phyloP scores from a whole-genome alignment of 768 basidiomycete species.

The Xerocomellus dryophilus region DNA sequence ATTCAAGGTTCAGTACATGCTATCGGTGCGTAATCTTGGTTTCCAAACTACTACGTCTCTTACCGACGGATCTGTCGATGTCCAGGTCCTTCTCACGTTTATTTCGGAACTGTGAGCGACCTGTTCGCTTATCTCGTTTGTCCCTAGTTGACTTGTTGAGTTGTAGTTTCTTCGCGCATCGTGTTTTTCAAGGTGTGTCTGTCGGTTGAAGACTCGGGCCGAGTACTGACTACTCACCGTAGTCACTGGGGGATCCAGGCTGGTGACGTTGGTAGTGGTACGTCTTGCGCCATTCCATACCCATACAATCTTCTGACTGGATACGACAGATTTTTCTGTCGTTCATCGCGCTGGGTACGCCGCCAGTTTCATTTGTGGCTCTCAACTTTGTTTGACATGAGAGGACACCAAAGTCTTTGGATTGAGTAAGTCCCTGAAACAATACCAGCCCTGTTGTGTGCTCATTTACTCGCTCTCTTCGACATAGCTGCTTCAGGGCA shows the following conservation, averaged over 20 bases:
- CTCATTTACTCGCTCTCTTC: not conserved
- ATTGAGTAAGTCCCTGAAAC: constrained; percentile 20
- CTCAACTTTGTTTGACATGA: constrained; percentile 12
- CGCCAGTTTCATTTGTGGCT: not conserved
- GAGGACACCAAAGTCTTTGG: constrained; percentile 24
- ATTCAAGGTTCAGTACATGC: constrained; percentile 23
- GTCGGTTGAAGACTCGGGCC: too few relatives aligned
- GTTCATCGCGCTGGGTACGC: constrained; percentile 23
- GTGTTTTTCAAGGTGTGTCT: constrained; percentile 25
- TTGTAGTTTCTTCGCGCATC: constrained; percentile 25
- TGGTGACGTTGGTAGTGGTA: constrained; percentile 18
- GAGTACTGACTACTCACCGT: not conserved
- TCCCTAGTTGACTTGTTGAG: not conserved
- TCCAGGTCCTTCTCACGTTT: constrained; percentile 25
- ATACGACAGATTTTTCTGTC: constrained; percentile 16
- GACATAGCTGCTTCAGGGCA: constrained; percentile 21
- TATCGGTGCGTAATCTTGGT: constrained; percentile 18
- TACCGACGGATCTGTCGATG: not conserved
- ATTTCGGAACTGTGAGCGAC: constrained; percentile 26
- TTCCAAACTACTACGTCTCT: not conserved
- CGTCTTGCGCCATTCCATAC: not conserved
- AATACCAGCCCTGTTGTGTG: not conserved
- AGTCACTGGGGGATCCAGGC: constrained; percentile 23
- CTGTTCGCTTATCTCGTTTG: not conserved
- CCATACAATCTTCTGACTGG: not conserved